These are phyloP conservation scores for Hura crepitans DNA, from an alignment of 441 rosid species.

Conservation along the genomic window DNA sequence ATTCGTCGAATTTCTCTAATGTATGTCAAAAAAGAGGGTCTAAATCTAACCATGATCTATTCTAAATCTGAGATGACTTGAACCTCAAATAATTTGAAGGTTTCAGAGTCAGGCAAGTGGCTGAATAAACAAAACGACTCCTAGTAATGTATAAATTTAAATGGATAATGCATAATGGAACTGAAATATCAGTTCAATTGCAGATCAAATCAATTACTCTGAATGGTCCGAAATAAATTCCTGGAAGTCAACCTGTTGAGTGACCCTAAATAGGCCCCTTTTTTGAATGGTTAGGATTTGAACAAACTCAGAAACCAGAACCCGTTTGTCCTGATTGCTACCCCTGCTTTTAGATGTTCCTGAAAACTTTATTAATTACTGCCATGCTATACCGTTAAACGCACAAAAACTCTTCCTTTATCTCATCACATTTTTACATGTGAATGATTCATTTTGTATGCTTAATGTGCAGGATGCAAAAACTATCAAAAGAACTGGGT, in stretches of 20 bases:
- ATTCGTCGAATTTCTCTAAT: background rate
- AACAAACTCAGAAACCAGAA: background rate
- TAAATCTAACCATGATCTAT: background rate
- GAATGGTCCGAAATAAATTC: background rate
- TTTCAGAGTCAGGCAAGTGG: background rate
- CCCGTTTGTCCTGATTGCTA: background rate
- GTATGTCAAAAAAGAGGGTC: background rate
- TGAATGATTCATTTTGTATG: conserved; percentile 17
- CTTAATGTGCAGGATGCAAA: conserved; percentile 59
- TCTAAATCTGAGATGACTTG: background rate
- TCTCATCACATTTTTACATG: conserved; percentile 4
- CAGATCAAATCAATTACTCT: background rate
- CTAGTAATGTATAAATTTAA: background rate
- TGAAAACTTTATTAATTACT: conserved; percentile 1
- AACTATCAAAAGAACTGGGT: conserved; percentile 74
- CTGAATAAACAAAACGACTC: background rate
- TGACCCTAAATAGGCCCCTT: background rate
- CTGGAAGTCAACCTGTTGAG: background rate
- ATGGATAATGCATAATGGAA: background rate
- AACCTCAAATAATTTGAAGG: background rate
- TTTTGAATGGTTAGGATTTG: background rate
- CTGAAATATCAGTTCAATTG: background rate
- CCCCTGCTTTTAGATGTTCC: background rate
- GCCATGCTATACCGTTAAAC: background rate
- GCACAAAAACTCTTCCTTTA: conserved; percentile 3